These are phyloP conservation scores for Trichoderma sp. DNA, from an alignment of 2,329 filamentous ascomycete genomes.

Conservation along the genomic window DNA sequence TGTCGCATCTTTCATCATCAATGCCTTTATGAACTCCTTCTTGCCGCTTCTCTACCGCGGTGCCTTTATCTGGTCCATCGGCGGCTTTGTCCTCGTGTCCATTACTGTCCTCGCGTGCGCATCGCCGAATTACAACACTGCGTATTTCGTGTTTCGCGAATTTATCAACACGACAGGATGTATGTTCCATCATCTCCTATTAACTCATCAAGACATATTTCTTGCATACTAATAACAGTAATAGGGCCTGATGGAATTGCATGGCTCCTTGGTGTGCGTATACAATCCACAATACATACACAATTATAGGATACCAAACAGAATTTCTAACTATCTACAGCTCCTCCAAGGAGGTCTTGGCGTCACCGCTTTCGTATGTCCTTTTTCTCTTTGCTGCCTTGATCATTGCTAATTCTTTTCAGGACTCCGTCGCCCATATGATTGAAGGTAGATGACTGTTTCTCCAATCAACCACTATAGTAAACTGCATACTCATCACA, in stretches of 20 bases:
- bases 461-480: not conserved
- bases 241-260: conserved; percentile 41
- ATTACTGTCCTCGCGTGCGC: conserved; percentile 69
- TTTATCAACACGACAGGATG: conserved; percentile 42
- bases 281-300: not conserved
- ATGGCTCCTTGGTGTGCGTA: conserved; percentile 39
- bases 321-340: conserved; percentile 10
- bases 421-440: conserved; percentile 44
- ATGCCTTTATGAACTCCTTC: conserved; percentile 40
- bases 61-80: conserved; percentile 71
- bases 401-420: not conserved
- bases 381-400: not conserved
- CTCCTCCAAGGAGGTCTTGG: conserved; percentile 42
- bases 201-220: not conserved
- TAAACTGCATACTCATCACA: not conserved
- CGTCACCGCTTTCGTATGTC: conserved; percentile 39
- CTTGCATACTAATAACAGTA: not conserved
- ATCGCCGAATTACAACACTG: conserved; percentile 59
- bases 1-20: conserved; percentile 37
- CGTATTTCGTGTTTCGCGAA: conserved; percentile 39
- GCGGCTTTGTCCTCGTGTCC: conserved; percentile 69
- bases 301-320: not conserved
- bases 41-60: conserved; percentile 59
- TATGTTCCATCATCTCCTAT: not conserved
- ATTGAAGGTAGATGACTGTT: conserved; percentile 35